phyloP scores from a whole-genome alignment of 2,329 filamentous ascomycete genomes.

The Penicillium sp. region DNA sequence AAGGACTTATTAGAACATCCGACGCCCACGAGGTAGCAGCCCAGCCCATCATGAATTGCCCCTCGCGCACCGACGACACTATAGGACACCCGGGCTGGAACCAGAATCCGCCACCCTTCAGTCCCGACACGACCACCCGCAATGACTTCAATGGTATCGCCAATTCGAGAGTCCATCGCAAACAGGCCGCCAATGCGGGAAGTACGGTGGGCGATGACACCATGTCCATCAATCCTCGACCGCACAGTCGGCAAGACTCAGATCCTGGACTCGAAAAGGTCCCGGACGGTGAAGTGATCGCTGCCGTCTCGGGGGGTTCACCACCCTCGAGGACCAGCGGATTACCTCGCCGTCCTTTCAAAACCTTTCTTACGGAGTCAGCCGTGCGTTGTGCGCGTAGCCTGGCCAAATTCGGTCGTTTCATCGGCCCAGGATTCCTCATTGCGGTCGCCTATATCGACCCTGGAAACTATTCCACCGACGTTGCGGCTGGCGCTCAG shows the following conservation, averaged over 20 bases:
- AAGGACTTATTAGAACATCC: conserved; percentile 3
- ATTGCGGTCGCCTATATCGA: conserved; percentile 52
- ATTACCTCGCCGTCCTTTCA: conserved; percentile 33
- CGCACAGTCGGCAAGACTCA: conserved; percentile 20
- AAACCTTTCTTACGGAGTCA: conserved; percentile 16
- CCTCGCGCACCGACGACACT: conserved; percentile 59
- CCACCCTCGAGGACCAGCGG: conserved; percentile 30
- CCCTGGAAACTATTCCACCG: conserved; percentile 51
- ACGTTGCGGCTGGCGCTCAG: conserved; percentile 48
- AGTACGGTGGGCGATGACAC: conserved; percentile 24
- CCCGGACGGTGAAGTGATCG: conserved; percentile 29
- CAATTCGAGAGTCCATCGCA: conserved; percentile 55
- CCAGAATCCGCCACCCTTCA: conserved; percentile 58
- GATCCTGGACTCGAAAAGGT: conserved; percentile 25
- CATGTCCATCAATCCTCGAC: conserved; percentile 21
- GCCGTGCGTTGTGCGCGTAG: conserved; percentile 25
- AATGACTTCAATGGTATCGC: conserved; percentile 61
- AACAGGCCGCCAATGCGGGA: conserved; percentile 28
- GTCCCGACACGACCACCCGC: conserved; percentile 60
- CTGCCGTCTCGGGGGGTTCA: conserved; percentile 29
- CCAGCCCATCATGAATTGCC: conserved; percentile 58
- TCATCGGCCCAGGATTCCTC: conserved; percentile 49
- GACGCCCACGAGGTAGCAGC: neutral
- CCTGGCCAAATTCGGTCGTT: conserved; percentile 42
- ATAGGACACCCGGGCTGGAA: conserved; percentile 56